phyloP scores from a whole-genome alignment of 1,139 yeast species.

The Taphrina flavorubra region DNA sequence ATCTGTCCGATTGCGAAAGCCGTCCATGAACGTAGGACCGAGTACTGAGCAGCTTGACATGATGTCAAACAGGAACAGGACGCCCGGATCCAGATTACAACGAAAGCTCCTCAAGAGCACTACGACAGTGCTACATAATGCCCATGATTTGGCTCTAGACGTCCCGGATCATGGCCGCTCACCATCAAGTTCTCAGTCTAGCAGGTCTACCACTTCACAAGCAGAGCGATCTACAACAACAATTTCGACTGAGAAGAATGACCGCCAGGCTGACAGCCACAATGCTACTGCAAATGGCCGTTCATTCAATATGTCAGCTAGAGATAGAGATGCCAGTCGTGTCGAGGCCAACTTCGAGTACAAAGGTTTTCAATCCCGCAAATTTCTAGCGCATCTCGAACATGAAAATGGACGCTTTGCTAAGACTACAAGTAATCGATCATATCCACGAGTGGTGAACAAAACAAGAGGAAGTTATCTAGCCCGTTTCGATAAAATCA shows the following conservation, averaged over 20 bases:
- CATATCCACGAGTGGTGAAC: neutral
- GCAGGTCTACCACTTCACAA: neutral
- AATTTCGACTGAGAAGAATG: neutral
- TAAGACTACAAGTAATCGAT: neutral
- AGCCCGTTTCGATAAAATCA: conserved; percentile 17
- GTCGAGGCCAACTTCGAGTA: neutral
- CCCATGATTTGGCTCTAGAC: no score
- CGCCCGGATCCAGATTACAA: no score
- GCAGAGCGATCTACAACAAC: neutral
- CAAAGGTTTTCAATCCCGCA: neutral
- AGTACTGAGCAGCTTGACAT: no score
- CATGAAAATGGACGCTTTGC: conserved; percentile 26
- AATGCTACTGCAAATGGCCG: neutral
- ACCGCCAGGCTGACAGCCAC: neutral
- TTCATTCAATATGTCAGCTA: neutral
- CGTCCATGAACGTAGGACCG: no score
- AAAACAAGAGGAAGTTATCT: conserved; percentile 7
- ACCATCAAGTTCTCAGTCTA: neutral
- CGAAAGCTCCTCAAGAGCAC: no score
- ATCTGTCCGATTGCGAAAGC: no score
- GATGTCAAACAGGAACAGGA: no score
- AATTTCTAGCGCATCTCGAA: conserved; percentile 9
- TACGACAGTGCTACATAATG: no score
- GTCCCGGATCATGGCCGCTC: neutral
- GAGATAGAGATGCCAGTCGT: neutral